Evolutionary conservation across 306 rosid species (phyloP).

Genomic region (Pyrus bretschneideri): DNA sequence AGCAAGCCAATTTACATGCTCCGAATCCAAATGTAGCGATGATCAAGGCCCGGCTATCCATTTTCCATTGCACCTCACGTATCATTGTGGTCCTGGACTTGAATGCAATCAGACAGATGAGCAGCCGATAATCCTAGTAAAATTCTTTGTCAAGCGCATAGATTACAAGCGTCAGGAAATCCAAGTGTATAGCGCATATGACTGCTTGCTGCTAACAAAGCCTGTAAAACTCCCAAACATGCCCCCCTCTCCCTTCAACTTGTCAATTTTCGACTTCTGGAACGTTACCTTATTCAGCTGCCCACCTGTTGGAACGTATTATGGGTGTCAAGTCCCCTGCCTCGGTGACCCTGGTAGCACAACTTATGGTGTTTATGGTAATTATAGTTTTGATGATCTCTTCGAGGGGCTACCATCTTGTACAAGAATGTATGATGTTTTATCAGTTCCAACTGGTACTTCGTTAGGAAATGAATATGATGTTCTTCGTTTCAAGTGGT

Average conservation of each 20-base stretch:
- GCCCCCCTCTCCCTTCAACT: slow-evolving; percentile 16
- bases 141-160: too few species aligned
- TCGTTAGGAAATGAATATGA: too few species aligned
- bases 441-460: not conserved
- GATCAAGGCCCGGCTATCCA: too few species aligned
- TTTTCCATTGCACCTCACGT: too few species aligned
- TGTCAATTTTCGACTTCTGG: not conserved
- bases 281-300: slow-evolving; percentile 21
- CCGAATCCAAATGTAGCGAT: too few species aligned
- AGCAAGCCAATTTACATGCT: too few species aligned
- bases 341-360: not conserved
- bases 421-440: slow-evolving; percentile 13
- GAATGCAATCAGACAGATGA: too few species aligned
- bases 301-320: not conserved
- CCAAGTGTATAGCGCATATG: too few species aligned
- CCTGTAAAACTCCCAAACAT: not conserved
- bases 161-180: too few species aligned
- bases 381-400: too few species aligned
- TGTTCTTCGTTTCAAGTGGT: slow-evolving; percentile 20
- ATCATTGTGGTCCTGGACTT: too few species aligned
- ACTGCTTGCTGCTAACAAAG: slow-evolving; percentile 4
- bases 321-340: slow-evolving; percentile 1
- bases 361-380: not conserved
- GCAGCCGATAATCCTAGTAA: too few species aligned
- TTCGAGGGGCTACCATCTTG: not conserved